Evolutionary conservation across 345 rosid species (phyloP).

Genomic region (Angophora floribunda): DNA sequence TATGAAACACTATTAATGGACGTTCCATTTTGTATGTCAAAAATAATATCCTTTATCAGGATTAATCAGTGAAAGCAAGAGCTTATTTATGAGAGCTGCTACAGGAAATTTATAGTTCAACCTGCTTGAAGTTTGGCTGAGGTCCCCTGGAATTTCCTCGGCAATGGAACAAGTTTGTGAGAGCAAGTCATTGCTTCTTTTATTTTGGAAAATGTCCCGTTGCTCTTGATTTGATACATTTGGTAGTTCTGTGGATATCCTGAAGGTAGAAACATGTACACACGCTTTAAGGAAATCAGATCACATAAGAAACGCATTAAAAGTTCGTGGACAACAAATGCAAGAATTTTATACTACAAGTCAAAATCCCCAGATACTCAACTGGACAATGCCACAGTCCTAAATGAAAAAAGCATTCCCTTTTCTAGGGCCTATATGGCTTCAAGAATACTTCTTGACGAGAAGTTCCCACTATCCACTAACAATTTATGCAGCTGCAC

Average conservation of each 20-base stretch:
- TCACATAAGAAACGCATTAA: neutral
- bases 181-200: slow-evolving; percentile 28
- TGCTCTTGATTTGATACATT: slow-evolving; percentile 30
- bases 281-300: neutral
- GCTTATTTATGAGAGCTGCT: neutral
- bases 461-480: neutral
- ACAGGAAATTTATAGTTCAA: neutral
- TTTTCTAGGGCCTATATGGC: neutral
- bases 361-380: neutral
- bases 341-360: neutral
- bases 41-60: neutral
- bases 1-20: neutral
- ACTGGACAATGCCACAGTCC: neutral
- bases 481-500: neutral
- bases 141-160: slow-evolving; percentile 21
- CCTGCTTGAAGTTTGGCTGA: slow-evolving; percentile 34
- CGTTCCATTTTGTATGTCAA: neutral
- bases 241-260: slow-evolving; percentile 45
- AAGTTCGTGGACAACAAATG: neutral
- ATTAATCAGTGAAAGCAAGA: neutral
- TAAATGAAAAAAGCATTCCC: neutral
- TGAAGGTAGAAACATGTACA: slow-evolving; percentile 6
- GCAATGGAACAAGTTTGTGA: slow-evolving; percentile 10
- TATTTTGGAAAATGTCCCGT: slow-evolving; percentile 21
- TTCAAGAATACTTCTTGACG: neutral